phyloP scores from a whole-genome alignment of 2,329 filamentous ascomycete species.

The Aspergillus neoniger region DNA sequence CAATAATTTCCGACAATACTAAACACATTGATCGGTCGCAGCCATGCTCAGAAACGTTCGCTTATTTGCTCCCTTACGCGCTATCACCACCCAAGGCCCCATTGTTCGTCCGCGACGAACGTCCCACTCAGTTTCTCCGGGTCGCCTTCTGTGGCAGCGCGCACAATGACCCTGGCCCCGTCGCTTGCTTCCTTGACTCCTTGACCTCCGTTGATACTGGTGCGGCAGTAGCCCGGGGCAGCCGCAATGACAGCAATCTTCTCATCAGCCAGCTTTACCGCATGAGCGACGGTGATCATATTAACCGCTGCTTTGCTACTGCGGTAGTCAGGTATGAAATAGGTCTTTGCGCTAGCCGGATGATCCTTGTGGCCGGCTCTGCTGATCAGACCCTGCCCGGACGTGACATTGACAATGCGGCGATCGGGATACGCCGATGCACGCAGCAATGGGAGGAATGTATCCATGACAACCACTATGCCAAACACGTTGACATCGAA shows the following conservation, averaged over 20 bases:
- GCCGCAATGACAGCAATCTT: conserved; percentile 1
- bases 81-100: background rate
- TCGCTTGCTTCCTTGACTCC: conserved; percentile 3
- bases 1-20: background rate
- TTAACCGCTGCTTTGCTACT: conserved; percentile 8
- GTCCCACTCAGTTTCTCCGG: background rate
- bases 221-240: conserved; percentile 9
- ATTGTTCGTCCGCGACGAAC: background rate
- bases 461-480: background rate
- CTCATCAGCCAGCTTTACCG: conserved; percentile 1
- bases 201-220: background rate
- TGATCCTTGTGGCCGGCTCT: conserved; percentile 2
- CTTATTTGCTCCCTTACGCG: background rate
- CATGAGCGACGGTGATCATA: conserved; percentile 4
- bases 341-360: background rate
- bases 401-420: conserved; percentile 16
- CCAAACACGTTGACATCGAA: conserved; percentile 9
- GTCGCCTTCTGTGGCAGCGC: conserved; percentile 1
- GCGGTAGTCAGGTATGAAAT: background rate
- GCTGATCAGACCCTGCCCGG: conserved; percentile 9
- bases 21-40: background rate
- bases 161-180: conserved; percentile 1
- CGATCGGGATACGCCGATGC: conserved; percentile 13
- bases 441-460: conserved; percentile 12
- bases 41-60: background rate